A percentile compares a stretch with the other conserved stretches of the same genome.
Conservation (phyloP, 2,329 filamentous ascomycete genomes). For the Hypoxylon sp. region DNA sequence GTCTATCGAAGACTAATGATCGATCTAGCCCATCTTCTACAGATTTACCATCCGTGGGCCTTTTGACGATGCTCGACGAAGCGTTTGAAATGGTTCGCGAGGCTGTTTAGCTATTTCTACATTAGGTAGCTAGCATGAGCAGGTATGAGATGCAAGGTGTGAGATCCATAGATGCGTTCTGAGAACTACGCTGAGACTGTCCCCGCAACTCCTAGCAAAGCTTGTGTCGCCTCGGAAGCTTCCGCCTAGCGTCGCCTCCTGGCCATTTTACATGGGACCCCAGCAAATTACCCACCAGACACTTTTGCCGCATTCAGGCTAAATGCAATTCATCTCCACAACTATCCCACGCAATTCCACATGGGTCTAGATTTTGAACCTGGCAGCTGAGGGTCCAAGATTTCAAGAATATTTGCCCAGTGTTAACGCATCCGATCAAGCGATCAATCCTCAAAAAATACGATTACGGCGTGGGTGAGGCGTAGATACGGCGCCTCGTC, state of each 20-base stretch:
- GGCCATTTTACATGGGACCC: constrained; percentile 28
- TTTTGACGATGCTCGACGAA: constrained; percentile 14
- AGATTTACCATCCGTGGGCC: constrained; percentile 22
- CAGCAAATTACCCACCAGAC: constrained; percentile 28
- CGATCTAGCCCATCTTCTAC: constrained; percentile 11
- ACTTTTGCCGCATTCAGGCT: constrained; percentile 44
- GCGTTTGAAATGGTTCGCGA: constrained; percentile 13
- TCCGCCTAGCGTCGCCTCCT: constrained; percentile 28
- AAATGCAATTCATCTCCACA: constrained; percentile 31
- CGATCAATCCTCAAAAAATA: constrained; percentile 22
- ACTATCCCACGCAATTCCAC: constrained; percentile 28
- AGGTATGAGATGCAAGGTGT: constrained; percentile 16
- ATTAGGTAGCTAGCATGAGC: too few species aligned
- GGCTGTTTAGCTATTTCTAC: constrained; percentile 16
- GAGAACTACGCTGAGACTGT: constrained; percentile 21
- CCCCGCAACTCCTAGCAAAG: constrained; percentile 12
- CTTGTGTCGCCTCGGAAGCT: constrained; percentile 33
- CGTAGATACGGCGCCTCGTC: constrained; percentile 17
- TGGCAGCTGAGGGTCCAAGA: constrained; percentile 25
- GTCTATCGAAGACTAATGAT: constrained; percentile 18
- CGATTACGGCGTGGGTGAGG: constrained; percentile 18
- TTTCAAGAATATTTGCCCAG: constrained; percentile 23
- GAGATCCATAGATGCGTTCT: constrained; percentile 13
- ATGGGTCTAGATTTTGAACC: constrained; percentile 26
- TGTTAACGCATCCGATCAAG: constrained; percentile 27